These are phyloP conservation scores for Pseudogymnoascus sp. DNA, from an alignment of 2,329 filamentous ascomycete species.

Conservation along the genomic window DNA sequence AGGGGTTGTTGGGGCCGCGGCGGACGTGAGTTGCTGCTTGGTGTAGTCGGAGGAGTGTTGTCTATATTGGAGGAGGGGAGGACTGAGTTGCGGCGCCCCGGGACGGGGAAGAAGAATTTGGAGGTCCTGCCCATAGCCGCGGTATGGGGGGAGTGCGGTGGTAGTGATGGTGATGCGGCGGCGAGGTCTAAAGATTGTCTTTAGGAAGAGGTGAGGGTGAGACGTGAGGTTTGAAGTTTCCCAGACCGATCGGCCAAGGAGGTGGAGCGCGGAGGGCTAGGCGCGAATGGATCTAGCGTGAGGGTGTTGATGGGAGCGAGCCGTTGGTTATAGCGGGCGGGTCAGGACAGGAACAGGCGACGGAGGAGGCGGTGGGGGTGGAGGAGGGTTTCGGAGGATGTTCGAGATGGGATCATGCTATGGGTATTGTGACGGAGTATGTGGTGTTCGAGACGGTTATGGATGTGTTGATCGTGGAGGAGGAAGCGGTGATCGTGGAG, in stretches of 20 bases:
- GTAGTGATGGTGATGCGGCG: background rate
- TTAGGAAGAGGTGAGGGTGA: background rate
- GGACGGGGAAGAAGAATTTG: conserved; percentile 31
- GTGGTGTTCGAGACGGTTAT: background rate
- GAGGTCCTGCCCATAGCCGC: conserved; percentile 28
- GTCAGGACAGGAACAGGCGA: background rate
- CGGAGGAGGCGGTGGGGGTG: background rate
- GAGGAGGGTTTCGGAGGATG: background rate
- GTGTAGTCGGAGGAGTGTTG: background rate
- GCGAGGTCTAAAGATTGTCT: background rate
- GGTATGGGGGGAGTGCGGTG: background rate
- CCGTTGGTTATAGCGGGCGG: background rate
- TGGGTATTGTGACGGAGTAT: background rate
- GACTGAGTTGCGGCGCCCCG: conserved; percentile 19
- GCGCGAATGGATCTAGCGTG: background rate
- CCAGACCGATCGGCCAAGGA: background rate
- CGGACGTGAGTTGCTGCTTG: background rate
- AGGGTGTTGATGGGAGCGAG: background rate
- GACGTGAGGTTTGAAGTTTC: background rate
- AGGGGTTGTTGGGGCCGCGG: conserved; percentile 12
- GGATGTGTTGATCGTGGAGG: background rate
- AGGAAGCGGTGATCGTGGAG: background rate
- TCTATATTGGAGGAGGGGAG: background rate
- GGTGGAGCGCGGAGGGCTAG: background rate
- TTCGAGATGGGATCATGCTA: background rate